Percentiles rank a stretch among this genome's conserved stretches.
Conservation (phyloP, 2,329 filamentous ascomycete species). For the Aspergillus brunneoviolaceus region DNA sequence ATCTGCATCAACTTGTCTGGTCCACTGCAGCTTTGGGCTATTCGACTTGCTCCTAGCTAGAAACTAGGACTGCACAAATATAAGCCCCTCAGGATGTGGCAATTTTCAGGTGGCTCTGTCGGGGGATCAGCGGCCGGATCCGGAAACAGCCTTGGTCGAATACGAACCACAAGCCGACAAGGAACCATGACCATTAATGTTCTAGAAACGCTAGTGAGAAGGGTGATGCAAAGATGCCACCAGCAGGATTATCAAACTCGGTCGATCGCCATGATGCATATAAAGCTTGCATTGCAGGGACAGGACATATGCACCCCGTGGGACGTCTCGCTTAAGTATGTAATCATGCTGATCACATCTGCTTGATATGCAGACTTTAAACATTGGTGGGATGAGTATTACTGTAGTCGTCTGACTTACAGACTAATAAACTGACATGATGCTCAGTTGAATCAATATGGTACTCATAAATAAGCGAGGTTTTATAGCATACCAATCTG, state of each 20-base stretch:
- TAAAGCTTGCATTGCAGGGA: not conserved
- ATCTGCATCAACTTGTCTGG: too few species aligned
- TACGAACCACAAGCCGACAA: not conserved
- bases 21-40: too few species aligned
- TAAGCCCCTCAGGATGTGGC: not conserved
- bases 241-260: not conserved
- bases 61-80: too few species aligned
- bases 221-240: not conserved
- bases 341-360: not conserved
- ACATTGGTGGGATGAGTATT: too few species aligned
- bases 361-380: not conserved
- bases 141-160: not conserved
- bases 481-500: too few species aligned
- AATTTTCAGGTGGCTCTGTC: not conserved
- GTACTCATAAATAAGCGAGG: too few species aligned
- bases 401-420: too few species aligned
- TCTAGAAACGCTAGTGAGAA: not conserved
- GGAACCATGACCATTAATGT: not conserved
- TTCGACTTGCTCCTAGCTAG: too few species aligned
- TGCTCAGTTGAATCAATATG: too few species aligned
- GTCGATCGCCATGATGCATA: not conserved
- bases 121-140: not conserved
- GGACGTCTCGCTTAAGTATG: not conserved
- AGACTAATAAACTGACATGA: too few species aligned
- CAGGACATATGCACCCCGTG: not conserved